Conservation (phyloP, 2,329 filamentous ascomycete genomes). For the Chaetomium olivaceum region DNA sequence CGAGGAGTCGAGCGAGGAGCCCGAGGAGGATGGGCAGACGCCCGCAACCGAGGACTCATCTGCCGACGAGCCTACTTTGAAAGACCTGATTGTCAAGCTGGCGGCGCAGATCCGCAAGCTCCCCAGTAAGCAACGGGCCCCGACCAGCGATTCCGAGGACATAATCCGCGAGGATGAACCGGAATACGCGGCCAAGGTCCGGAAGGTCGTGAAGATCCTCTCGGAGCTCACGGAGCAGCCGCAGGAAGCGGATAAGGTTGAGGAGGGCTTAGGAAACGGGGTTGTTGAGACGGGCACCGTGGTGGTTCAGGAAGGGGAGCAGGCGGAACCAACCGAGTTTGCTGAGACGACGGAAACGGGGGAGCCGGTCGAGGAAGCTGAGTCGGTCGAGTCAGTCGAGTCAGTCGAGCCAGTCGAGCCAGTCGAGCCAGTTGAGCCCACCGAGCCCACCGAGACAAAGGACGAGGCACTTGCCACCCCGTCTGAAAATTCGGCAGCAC, state of each 20-base stretch:
- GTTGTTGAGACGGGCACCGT: conserved; percentile 15
- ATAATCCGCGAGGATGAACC: conserved; percentile 31
- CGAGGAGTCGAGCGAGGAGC: not conserved
- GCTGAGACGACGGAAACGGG: not conserved
- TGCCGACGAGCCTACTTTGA: conserved; percentile 38
- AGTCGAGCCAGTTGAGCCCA: not conserved
- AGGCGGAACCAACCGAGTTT: not conserved
- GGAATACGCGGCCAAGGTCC: conserved; percentile 44
- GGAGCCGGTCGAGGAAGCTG: not conserved
- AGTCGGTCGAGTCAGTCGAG: not conserved
- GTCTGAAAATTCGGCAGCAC: not conserved
- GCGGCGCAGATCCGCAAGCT: conserved; percentile 48
- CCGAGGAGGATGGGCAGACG: not conserved
- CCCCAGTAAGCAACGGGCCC: conserved; percentile 21
- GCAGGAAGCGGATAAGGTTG: not conserved
- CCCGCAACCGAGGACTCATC: conserved; percentile 13
- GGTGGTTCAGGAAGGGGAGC: conserved; percentile 11
- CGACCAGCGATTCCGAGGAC: conserved; percentile 12
- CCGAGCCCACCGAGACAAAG: not conserved
- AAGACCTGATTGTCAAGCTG: conserved; percentile 55
- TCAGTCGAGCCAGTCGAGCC: not conserved
- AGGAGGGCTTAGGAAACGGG: not conserved
- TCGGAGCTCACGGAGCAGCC: conserved; percentile 49
- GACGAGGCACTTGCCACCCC: not conserved
- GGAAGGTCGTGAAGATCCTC: conserved; percentile 54